A percentile compares a stretch with the other conserved stretches of the same genome.
These are phyloP conservation scores for Barnettozyma populi DNA, from an alignment of 805 yeast species.

Conservation along the genomic window DNA sequence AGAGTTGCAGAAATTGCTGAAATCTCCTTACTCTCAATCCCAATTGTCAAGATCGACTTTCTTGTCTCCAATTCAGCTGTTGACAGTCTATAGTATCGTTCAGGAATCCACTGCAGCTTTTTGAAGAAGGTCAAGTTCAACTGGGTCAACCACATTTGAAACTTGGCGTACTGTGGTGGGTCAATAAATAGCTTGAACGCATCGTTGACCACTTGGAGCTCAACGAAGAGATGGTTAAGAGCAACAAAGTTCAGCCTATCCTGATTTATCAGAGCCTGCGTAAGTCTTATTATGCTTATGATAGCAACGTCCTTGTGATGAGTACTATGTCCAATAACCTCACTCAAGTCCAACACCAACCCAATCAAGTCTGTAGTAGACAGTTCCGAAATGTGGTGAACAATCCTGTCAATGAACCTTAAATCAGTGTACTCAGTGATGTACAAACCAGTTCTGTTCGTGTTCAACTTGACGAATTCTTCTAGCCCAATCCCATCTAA, in stretches of 20 bases:
- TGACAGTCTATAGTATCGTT: constrained; percentile 31
- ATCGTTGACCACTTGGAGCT: constrained; percentile 21
- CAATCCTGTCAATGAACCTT: constrained; percentile 24
- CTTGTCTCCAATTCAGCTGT: constrained; percentile 40
- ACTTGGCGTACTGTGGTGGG: constrained; percentile 4
- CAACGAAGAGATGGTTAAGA: constrained; percentile 24
- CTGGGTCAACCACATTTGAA: constrained; percentile 12
- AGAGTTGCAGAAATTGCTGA: constrained; percentile 31
- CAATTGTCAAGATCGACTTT: constrained; percentile 38
- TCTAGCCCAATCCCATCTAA: constrained; percentile 20
- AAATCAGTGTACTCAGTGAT: constrained; percentile 40
- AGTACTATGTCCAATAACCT: constrained; percentile 26
- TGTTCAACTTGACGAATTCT: constrained; percentile 37
- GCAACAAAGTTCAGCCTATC: constrained; percentile 21
- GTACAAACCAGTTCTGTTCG: constrained; percentile 41
- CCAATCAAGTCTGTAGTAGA: constrained; percentile 26
- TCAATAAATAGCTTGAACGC: constrained; percentile 15
- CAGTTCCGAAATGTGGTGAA: constrained; percentile 18
- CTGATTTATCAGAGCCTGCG: constrained; percentile 14
- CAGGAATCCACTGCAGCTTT: constrained; percentile 35
- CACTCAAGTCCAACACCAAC: constrained; percentile 30
- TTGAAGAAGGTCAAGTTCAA: constrained; percentile 20
- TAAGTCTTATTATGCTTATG: constrained; percentile 24
- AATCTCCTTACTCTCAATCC: constrained; percentile 23
- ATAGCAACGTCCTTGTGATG: constrained; percentile 25